Conservation (phyloP, 805 yeast genomes). For the Barnettozyma vustinii region DNA sequence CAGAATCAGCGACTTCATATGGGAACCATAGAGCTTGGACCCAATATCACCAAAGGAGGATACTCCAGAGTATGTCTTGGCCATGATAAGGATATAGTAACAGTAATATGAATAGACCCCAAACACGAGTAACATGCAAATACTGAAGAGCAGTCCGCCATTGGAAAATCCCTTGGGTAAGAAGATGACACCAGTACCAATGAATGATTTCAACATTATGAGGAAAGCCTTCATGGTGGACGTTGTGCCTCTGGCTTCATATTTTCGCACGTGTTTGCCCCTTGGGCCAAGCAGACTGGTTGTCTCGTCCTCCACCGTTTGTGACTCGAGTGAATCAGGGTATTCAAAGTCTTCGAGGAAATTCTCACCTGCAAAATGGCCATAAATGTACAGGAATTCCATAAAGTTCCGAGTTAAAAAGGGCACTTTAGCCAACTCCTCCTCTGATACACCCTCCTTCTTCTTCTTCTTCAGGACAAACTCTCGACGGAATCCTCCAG, state of each 20-base stretch:
- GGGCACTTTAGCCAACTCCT: constrained; percentile 33
- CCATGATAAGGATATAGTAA: constrained; percentile 54
- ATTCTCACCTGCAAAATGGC: constrained; percentile 84
- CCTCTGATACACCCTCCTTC: constrained; percentile 18
- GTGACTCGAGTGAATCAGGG: constrained; percentile 34
- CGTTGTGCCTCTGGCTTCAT: constrained; percentile 53
- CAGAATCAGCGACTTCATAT: constrained; percentile 60
- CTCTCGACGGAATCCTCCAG: constrained; percentile 80
- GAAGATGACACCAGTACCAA: constrained; percentile 73
- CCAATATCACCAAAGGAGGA: constrained; percentile 83
- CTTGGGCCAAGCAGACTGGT: constrained; percentile 23
- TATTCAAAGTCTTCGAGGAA: constrained; percentile 60
- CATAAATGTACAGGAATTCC: constrained; percentile 73
- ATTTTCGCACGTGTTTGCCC: constrained; percentile 8
- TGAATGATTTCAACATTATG: constrained; percentile 64
- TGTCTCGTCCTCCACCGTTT: constrained; percentile 24
- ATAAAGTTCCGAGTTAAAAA: constrained; percentile 66
- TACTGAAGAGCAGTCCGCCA: constrained; percentile 65
- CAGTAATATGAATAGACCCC: constrained; percentile 77
- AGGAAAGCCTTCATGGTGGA: constrained; percentile 70
- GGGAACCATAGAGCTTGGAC: constrained; percentile 50
- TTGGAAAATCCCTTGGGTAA: constrained; percentile 65
- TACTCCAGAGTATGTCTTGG: constrained; percentile 56
- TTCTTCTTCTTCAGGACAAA: constrained; percentile 41
- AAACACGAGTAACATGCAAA: constrained; percentile 46